Base-by-base conservation (phyloP, 805 yeast species). In the Suhomyces kilbournensis region DNA sequence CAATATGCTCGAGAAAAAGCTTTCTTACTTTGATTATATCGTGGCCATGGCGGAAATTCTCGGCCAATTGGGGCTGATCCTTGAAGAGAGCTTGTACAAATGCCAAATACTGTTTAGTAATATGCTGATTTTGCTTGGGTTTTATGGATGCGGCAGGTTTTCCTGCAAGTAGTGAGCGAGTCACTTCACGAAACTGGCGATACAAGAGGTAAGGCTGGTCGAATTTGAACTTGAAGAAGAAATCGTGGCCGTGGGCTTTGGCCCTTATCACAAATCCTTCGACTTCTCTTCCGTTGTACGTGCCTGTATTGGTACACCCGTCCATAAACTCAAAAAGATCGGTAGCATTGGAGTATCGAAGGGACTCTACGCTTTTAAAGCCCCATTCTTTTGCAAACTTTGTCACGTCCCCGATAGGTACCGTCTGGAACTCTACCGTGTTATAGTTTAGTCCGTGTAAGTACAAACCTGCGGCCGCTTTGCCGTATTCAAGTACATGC, bases 121-220 rank as follows among this genome's bases (percentile, higher is more conserved):
- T 80, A 47, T 75, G 75, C 50, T 77, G 79, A 62, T 88, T 90
- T 52, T 80, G 53, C 10, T 54, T 45, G 22, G 50, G 26, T 12
- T 17, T 40, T 30, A 56, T 57, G 17, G 54, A 22, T 2, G n/a
- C 22, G 20, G 56, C 53, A 7, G 49, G 56, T 2, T 63, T 62
- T 8, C 46, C 47, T 9, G 51, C 47, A 6, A 51, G 20, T 23
- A 88, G 75, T 44, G 72, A 73, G 62, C 81, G 85, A 0, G 97
- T 90, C 1, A 84, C 88, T 62, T 94, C 98, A 58, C 99, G 79
- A 81, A 96, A 83, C 60, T 88, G 89, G 53, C 99, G 78, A 67
- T 91, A 94, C 79, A 94, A 79, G 44, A 91, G 71, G 65, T 94
- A 94, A 0, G 99, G 99, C 69, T 94, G 96, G 59, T 91, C 96